Evolutionary conservation across 305 asterid genomes (phyloP), one percentile per base, ranked within the genome.

Genomic region (Fraxinus floribunda): DNA sequence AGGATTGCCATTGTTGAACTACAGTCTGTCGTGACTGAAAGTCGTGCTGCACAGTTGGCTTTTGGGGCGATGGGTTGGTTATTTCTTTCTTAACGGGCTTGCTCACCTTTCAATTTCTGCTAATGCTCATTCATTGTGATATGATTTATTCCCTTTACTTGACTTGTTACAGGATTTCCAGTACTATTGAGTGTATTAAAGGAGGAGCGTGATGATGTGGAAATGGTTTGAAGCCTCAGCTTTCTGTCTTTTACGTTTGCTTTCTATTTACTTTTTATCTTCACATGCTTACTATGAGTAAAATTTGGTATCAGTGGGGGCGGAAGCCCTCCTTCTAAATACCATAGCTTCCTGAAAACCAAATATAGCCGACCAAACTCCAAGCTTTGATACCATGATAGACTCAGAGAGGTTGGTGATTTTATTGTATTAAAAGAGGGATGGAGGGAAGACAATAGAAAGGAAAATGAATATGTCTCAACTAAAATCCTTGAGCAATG

Each of bases 21-120:
- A 89, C 97, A 91, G 82, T 90, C 97, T 80, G 91, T 93, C 90
- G 97, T 95, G 71, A 90, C 95, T 73, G 98, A 95, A 86, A 95
- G 95, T 86, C 90, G 81, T 72, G 90, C 91, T 84, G 92, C 97
- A 20, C 98, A 96, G 90, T 86, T 96, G 86, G 98, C 99, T 79
- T 93, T 96, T 86, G 98, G 99, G 80, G 98, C 98, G 73, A 94
- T 91, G 95, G 99, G 99, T 96, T 83, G 80, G 93, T 93, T 78
- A 72, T 78, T 80, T 79, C 68, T 71, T 75, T 78, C 36, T 82
- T 35, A 34, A 57, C 62, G 79, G 70, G 35, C 24, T 62, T 55
- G 57, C 76, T 78, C 68, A 70, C 60, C 78, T 78, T 29, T 68
- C 70, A 64, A 49, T 16, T 79, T 79, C 18, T 78, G 84, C 49